Base-by-base conservation (phyloP, 306 rosid genomes). In the Trifolium repens region DNA sequence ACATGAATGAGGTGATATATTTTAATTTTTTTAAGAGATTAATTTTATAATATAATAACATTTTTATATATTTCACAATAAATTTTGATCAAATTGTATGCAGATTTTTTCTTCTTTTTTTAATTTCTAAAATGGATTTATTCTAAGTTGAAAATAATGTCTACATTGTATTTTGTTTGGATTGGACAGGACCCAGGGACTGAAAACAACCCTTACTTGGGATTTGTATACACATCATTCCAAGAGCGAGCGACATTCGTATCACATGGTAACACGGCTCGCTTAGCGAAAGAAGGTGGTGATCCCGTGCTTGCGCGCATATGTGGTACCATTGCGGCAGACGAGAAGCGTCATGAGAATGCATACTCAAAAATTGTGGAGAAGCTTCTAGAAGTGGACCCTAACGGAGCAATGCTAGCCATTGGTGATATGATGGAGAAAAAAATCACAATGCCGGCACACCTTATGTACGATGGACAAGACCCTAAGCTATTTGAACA, bases 371-470 rank as follows among this genome's bases (percentile, higher is more conserved):
- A 43, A 44, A 85, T 90, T 10, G 88, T 88, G 0, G 89, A 88
- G 83, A 90, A 90, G 91, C 91, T 90, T 12, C 86, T 90, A 0
- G 96, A 90, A 37, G 88, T 90, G 71, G 96, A 90, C 40, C 89
- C 91, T 32, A 74, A 58, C 0, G 88, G 77, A 0, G 85, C 91
- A 3, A 81, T 90, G 88, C 5, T 80, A 22, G 91, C 93, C 3
- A 85, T 90, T 5, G 86, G 76, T 1, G 88, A 86, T n/a, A 83
- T 86, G 93, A 90, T 90, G 93, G 83, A 69, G 13, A 88, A 87
- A 75, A 90, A 85, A 66, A 85, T 90, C 84, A 83, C 89, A 0
- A 88, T 90, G 96, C 93, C 91, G 2, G 91, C 88, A 0, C 89
- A 85, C 76, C 76, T 88, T 47, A 90, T 90, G 93, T 85, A 60